Evolutionary conservation across 1,139 yeast species (phyloP).

Genomic region (Kodamaea arcana): DNA sequence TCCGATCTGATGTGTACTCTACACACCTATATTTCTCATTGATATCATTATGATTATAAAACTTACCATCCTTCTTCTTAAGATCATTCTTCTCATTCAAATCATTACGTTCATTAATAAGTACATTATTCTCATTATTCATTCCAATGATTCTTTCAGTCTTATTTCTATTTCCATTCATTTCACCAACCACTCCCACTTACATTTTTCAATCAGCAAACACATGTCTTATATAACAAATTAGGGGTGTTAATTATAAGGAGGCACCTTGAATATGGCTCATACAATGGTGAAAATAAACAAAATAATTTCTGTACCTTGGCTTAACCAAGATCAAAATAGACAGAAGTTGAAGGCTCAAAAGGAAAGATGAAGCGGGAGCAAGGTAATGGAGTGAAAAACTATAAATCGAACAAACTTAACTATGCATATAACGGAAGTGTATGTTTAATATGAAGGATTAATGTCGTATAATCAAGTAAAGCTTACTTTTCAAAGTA

Average conservation of each 20-base stretch:
- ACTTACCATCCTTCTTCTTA: no score
- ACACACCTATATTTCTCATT: no score
- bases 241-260: constrained; percentile 2
- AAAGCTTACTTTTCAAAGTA: no score
- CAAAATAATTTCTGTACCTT: not conserved
- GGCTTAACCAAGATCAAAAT: not conserved
- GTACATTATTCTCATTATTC: not conserved
- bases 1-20: no score
- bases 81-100: no score
- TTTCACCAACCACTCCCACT: not conserved
- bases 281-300: not conserved
- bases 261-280: constrained; percentile 1
- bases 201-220: not conserved
- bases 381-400: no score
- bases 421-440: no score
- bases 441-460: no score
- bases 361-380: constrained; percentile 1
- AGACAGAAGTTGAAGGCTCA: not conserved
- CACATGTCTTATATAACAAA: constrained; percentile 1
- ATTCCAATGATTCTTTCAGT: not conserved
- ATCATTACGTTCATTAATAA: no score
- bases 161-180: not conserved
- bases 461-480: no score
- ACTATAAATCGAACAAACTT: no score
- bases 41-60: no score